Evolutionary conservation across 164 flowering plant genomes (phyloP).

Genomic region (Tinospora cordifolia): DNA sequence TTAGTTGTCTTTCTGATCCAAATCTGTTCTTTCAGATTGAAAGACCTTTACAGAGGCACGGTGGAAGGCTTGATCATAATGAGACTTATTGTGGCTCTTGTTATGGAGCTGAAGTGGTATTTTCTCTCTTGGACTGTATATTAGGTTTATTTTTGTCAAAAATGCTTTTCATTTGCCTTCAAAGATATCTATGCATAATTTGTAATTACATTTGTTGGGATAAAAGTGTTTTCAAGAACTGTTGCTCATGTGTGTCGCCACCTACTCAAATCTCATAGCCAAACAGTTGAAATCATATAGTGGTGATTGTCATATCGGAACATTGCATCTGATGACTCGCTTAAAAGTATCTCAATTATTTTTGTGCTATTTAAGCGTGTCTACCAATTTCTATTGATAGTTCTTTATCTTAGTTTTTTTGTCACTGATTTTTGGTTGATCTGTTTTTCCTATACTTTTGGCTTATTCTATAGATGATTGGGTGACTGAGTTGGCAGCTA

Average conservation of each 20-base stretch:
- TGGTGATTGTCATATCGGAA: no score
- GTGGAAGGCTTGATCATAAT: constrained; percentile 74
- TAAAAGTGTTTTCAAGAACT: not conserved
- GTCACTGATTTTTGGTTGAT: no score
- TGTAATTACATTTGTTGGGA: not conserved
- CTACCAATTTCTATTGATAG: no score
- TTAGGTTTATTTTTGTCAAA: constrained; percentile 3
- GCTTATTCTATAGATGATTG: no score
- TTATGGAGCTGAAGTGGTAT: constrained; percentile 72
- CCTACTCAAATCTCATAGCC: no score
- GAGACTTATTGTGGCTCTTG: constrained; percentile 80
- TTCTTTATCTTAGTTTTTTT: no score
- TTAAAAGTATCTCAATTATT: no score
- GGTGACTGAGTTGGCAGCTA: no score
- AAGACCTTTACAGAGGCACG: constrained; percentile 68
- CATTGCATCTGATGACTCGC: no score
- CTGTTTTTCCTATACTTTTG: no score
- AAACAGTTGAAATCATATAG: no score
- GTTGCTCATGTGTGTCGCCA: not conserved
- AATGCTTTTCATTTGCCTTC: not conserved
- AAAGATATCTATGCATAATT: not conserved
- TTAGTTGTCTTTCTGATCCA: not conserved
- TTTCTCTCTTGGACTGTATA: not conserved
- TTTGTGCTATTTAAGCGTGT: no score
- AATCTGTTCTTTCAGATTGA: constrained; percentile 44